These are phyloP conservation scores for Glycyrrhiza uralensis DNA, from an alignment of 306 rosid species.

Conservation along the genomic window DNA sequence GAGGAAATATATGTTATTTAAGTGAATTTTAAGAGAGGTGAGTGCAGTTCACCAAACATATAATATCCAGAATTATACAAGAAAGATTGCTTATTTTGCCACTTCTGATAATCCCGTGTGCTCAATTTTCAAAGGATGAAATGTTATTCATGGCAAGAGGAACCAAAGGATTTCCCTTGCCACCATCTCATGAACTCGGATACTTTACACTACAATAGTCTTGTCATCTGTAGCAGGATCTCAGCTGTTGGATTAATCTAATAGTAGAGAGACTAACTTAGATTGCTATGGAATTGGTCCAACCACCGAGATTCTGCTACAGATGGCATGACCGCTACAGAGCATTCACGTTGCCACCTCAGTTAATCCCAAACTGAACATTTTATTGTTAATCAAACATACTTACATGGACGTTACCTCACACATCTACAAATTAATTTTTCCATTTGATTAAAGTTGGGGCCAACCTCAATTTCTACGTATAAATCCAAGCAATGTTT, in stretches of 20 bases:
- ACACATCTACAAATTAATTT: neutral
- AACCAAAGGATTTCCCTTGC: neutral
- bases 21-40: too few species aligned
- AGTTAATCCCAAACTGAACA: neutral
- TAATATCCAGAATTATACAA: neutral
- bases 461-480: conserved; percentile 6
- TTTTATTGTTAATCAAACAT: too few species aligned
- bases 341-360: neutral
- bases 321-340: too few species aligned
- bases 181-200: too few species aligned
- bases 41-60: too few species aligned
- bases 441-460: neutral
- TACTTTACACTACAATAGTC: too few species aligned
- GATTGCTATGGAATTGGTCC: too few species aligned
- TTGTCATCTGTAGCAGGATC: too few species aligned
- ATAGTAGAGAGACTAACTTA: too few species aligned
- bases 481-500: conserved; percentile 14
- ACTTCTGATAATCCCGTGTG: neutral
- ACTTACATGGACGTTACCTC: neutral
- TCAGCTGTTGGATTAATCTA: too few species aligned
- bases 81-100: neutral
- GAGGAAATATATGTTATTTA: too few species aligned
- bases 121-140: neutral
- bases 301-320: too few species aligned
- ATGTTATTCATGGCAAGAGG: neutral